phyloP scores from a whole-genome alignment of 441 rosid genomes.

The Aquilaria agallochum region DNA sequence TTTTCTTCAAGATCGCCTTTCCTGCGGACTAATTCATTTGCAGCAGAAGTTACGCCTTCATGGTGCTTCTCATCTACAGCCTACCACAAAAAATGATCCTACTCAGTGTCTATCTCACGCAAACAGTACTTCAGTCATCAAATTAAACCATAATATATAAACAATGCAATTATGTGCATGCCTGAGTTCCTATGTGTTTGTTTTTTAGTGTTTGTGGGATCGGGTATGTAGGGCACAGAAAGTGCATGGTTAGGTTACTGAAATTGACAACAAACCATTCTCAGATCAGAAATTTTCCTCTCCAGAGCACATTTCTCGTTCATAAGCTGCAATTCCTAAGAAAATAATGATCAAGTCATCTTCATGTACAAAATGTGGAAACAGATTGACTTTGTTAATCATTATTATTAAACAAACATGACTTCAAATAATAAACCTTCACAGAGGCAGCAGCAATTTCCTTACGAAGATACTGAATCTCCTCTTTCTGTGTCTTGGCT shows the following conservation, averaged over 20 bases:
- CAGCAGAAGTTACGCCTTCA: slow-evolving; percentile 72
- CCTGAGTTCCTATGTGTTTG: no score
- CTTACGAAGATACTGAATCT: slow-evolving; percentile 78
- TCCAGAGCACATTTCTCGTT: slow-evolving; percentile 79
- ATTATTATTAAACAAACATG: slow-evolving; percentile 4
- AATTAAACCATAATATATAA: no score
- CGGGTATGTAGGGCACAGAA: no score
- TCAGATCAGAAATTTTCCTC: slow-evolving; percentile 86
- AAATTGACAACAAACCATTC: slow-evolving; percentile 58
- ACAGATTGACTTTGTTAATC: neutral
- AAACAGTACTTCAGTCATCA: neutral
- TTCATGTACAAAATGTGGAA: slow-evolving; percentile 16
- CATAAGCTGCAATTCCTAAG: slow-evolving; percentile 83
- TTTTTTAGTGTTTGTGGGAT: no score
- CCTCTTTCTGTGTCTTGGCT: slow-evolving; percentile 61
- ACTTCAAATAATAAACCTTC: slow-evolving; percentile 44
- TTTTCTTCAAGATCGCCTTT: slow-evolving; percentile 86
- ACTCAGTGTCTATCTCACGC: slow-evolving; percentile 4
- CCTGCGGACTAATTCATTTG: slow-evolving; percentile 66
- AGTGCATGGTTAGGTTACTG: no score
- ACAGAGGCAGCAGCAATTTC: slow-evolving; percentile 68
- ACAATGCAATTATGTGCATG: no score
- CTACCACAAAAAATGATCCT: slow-evolving; percentile 39
- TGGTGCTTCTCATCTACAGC: slow-evolving; percentile 90
- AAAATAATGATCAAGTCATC: slow-evolving; percentile 21